Percentiles rank a stretch among this genome's conserved stretches.
Conservation (phyloP, 73 alveolate species). For the Paraurostyla sp. region DNA sequence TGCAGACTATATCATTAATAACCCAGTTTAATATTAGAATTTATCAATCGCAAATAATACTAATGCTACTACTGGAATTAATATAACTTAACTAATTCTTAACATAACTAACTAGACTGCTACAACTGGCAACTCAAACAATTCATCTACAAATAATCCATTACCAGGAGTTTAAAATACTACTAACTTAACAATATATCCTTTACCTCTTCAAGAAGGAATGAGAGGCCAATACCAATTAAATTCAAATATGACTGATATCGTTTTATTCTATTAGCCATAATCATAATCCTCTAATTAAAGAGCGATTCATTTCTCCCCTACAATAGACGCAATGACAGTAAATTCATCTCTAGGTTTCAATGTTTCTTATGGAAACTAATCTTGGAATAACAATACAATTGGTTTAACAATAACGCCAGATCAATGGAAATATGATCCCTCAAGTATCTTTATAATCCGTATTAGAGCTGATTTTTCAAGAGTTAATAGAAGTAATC, state of each 20-base stretch:
- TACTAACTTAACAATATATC: not conserved
- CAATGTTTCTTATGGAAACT: constrained; percentile 41
- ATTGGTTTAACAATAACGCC: not conserved
- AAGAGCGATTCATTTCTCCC: not conserved
- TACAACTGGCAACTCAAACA: not conserved
- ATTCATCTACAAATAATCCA: no score
- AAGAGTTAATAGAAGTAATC: not conserved
- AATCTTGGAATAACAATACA: constrained; percentile 16
- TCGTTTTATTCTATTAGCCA: not conserved
- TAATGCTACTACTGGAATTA: not conserved
- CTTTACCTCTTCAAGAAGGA: not conserved
- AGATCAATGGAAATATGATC: not conserved
- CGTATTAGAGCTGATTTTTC: not conserved
- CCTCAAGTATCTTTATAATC: not conserved
- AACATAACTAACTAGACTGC: not conserved
- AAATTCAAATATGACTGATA: not conserved
- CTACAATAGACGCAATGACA: constrained; percentile 1
- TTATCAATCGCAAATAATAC: not conserved
- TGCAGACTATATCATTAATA: not conserved
- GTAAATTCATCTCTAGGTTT: not conserved
- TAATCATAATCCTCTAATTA: not conserved
- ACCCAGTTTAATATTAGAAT: not conserved
- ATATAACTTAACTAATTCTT: not conserved
- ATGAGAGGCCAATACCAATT: not conserved
- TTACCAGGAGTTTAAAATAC: no score